Percentiles rank a stretch among this genome's conserved stretches.
These are phyloP conservation scores for Echinochloa phyllopogon DNA, from an alignment of 176 grass and related monocot genomes.

Conservation along the genomic window DNA sequence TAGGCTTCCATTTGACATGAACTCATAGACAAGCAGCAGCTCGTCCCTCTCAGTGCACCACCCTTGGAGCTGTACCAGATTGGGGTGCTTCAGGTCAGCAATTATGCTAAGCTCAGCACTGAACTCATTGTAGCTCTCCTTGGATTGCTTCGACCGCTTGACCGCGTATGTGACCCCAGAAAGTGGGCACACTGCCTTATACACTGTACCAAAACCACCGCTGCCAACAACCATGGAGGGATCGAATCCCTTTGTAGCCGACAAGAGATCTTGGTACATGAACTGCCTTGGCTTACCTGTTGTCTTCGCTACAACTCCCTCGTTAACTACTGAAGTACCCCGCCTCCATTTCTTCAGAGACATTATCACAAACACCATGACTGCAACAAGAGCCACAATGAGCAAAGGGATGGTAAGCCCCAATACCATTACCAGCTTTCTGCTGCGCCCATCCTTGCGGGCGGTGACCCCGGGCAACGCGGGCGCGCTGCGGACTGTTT, in stretches of 20 bases:
- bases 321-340: slow-evolving; percentile 4
- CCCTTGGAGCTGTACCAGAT: slow-evolving; percentile 63
- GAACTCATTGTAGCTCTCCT: slow-evolving; percentile 56
- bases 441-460: slow-evolving; percentile 2
- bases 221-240: slow-evolving; percentile 49
- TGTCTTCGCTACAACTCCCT: background rate
- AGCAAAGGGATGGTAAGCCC: slow-evolving; percentile 37
- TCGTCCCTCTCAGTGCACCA: slow-evolving; percentile 59
- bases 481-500: slow-evolving; percentile 26
- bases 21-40: slow-evolving; percentile 61
- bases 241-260: slow-evolving; percentile 51
- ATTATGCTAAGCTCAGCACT: slow-evolving; percentile 55
- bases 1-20: slow-evolving; percentile 61
- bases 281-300: slow-evolving; percentile 44
- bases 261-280: slow-evolving; percentile 51
- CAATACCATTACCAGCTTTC: slow-evolving; percentile 33
- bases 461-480: background rate
- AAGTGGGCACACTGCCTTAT: slow-evolving; percentile 43
- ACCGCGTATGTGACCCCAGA: slow-evolving; percentile 51
- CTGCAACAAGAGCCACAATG: slow-evolving; percentile 24
- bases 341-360: slow-evolving; percentile 42
- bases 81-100: slow-evolving; percentile 52
- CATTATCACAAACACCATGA: slow-evolving; percentile 51
- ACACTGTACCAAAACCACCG: slow-evolving; percentile 54
- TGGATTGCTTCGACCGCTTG: slow-evolving; percentile 52